phyloP scores from a whole-genome alignment of 1,284 basidiomycete species.

The Paramarasmius palmivorus region DNA sequence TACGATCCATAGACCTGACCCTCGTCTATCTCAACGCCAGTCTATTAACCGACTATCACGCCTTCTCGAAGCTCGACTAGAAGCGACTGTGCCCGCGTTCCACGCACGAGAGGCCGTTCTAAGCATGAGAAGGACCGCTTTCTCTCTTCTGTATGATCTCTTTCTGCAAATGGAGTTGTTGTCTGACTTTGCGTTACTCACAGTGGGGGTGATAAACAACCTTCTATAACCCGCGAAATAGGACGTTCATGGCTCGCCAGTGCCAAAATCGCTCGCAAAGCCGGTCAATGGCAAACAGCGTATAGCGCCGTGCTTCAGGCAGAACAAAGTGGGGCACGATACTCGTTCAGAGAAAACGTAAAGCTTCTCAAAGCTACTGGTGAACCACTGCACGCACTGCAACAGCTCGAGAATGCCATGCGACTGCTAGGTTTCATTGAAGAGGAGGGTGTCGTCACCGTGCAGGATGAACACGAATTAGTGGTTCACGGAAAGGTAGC shows the following conservation, averaged over 20 bases:
- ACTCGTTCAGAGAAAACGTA: slow-evolving; percentile 90
- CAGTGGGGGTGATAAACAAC: slow-evolving; percentile 1
- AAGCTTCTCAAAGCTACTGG: slow-evolving; percentile 84
- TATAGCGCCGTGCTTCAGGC: slow-evolving; percentile 97
- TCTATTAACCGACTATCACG: slow-evolving; percentile 44
- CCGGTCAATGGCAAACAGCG: slow-evolving; percentile 94
- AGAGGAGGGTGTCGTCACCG: slow-evolving; percentile 49
- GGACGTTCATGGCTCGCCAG: slow-evolving; percentile 90
- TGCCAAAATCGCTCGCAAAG: slow-evolving; percentile 94
- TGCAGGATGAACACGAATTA: slow-evolving; percentile 51
- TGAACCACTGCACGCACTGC: slow-evolving; percentile 84
- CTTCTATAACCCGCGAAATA: slow-evolving; percentile 48
- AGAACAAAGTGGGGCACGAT: slow-evolving; percentile 71
- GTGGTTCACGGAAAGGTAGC: slow-evolving; percentile 75
- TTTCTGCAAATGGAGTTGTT: not conserved
- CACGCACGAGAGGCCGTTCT: slow-evolving; percentile 90
- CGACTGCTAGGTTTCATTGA: slow-evolving; percentile 43
- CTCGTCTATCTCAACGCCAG: slow-evolving; percentile 29
- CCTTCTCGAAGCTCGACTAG: slow-evolving; percentile 63
- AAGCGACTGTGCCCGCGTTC: slow-evolving; percentile 87
- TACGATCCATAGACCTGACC: slow-evolving; percentile 36
- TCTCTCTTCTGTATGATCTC: slow-evolving; percentile 62
- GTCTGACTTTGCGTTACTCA: not conserved
- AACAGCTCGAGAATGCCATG: slow-evolving; percentile 86
- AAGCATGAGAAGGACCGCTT: slow-evolving; percentile 87